A percentile compares a stretch with the other conserved stretches of the same genome.
Conservation (phyloP, 2,329 filamentous ascomycete species). For the Diaporthe longicolla region DNA sequence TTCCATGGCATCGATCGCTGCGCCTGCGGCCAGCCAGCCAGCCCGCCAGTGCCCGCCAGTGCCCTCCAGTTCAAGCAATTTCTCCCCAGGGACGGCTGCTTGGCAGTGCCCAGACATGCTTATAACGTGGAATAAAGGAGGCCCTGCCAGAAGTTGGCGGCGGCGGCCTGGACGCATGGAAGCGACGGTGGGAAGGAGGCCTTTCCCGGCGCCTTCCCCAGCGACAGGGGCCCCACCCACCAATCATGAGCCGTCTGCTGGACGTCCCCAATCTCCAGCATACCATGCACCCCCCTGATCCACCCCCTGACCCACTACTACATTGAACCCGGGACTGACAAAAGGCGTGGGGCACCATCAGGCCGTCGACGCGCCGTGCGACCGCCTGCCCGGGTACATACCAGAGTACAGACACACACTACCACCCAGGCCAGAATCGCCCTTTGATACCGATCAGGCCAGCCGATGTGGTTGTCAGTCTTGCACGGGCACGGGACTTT, state of each 20-base stretch:
- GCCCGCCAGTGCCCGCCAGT: background rate
- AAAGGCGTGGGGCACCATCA: conserved; percentile 20
- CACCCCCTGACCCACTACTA: conserved; percentile 39
- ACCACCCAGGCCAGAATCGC: too few relatives aligned
- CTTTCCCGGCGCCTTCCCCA: conserved; percentile 19
- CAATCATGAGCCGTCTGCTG: conserved; percentile 16
- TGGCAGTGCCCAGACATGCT: conserved; percentile 27
- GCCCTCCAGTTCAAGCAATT: conserved; percentile 29
- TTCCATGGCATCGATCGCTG: conserved; percentile 9
- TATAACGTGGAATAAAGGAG: conserved; percentile 30
- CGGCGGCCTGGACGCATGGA: conserved; percentile 33
- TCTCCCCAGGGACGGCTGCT: conserved; percentile 28
- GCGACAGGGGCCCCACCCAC: conserved; percentile 12
- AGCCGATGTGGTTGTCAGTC: background rate
- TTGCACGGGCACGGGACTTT: background rate
- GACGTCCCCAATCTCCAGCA: conserved; percentile 38
- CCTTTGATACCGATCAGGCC: background rate
- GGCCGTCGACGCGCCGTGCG: conserved; percentile 24
- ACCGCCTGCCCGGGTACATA: background rate
- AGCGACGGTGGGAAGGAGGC: conserved; percentile 34
- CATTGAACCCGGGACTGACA: conserved; percentile 24
- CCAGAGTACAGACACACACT: background rate
- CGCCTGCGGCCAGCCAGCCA: conserved; percentile 10
- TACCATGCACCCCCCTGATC: conserved; percentile 30
- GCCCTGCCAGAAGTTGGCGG: conserved; percentile 28